These are phyloP conservation scores for Phytophthora syringae DNA, from an alignment of 352 stramenopile species.

Conservation along the genomic window DNA sequence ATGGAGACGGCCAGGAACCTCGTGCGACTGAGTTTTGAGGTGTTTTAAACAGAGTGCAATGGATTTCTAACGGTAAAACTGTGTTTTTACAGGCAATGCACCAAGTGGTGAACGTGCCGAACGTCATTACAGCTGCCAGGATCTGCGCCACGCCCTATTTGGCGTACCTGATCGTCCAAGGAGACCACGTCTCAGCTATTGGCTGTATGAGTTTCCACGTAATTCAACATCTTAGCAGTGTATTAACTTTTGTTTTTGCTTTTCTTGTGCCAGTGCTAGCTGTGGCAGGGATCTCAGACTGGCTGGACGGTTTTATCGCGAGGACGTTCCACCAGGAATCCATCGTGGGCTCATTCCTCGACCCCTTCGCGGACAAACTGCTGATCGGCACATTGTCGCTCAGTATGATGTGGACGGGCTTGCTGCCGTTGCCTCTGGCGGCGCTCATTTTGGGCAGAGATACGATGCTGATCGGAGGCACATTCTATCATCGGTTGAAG, in stretches of 20 bases:
- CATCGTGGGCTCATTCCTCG: conserved; percentile 82
- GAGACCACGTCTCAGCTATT: conserved; percentile 68
- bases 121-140: conserved; percentile 79
- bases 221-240: neutral
- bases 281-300: conserved; percentile 76
- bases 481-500: conserved; percentile 77
- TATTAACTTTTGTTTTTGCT: neutral
- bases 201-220: conserved; percentile 46
- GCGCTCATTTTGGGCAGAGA: conserved; percentile 79
- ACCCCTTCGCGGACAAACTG: conserved; percentile 85
- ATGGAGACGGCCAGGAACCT: conserved; percentile 55
- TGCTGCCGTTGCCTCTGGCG: conserved; percentile 70
- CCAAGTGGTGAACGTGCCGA: conserved; percentile 80
- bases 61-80: neutral
- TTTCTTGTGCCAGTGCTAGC: conserved; percentile 61
- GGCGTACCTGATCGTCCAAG: conserved; percentile 73
- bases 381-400: conserved; percentile 78
- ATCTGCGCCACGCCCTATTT: conserved; percentile 84
- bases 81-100: conserved; percentile 51
- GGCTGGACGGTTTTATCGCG: conserved; percentile 85
- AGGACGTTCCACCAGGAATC: conserved; percentile 80
- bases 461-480: conserved; percentile 74
- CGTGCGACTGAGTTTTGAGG: conserved; percentile 25
- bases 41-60: neutral
- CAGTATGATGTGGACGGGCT: conserved; percentile 72